Evolutionary conservation across 164 flowering plant species (phyloP), one percentile per base, ranked within the genome.

Genomic region (Vitis cinerea): DNA sequence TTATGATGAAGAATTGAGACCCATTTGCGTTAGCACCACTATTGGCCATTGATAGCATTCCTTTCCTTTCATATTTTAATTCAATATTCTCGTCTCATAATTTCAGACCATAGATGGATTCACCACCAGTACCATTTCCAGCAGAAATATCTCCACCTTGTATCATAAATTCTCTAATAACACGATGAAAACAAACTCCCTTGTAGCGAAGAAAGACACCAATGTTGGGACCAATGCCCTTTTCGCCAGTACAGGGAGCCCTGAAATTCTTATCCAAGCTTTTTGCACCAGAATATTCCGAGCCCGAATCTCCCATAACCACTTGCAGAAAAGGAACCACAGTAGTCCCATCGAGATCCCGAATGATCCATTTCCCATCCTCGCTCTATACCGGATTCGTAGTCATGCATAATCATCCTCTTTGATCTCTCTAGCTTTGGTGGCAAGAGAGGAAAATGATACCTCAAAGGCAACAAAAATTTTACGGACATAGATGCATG

Each of bases 221-320:
- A 51, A 97, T 87, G 68, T 80, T 71, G 3, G 93, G 85, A 11
- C 95, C 97, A 78, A 87, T 83, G 76, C 99, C 99, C 72, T 90
- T 95, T 79, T 95, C 98, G 13, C 97, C 97, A 15, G 97, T 93
- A 64, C 99, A 93, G 59, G 93, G 97, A 73, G 98, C 97, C 69
- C 98, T 85, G 82, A 93, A 96, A 77, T 95, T 95, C 78, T 91
- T 4, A 4, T 2, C 37, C 37, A 4, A 17, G 17, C 17, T 17
- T 17, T 17, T 17, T n/a, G 17, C 17, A 17, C 17, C 17, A 17
- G 17, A 17, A 17, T 17, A 17, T 17, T 17, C 17, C 17, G 17
- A 17, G 17, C 17, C 17, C 0, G 17, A 17, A 17, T 17, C 17
- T 17, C 17, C 17, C 17, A 17, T 17, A 17, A 17, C 17, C 17